Percentiles rank a stretch among this genome's conserved stretches.
Conservation (phyloP, 257 asterid genomes). For the Paulownia fortunei region DNA sequence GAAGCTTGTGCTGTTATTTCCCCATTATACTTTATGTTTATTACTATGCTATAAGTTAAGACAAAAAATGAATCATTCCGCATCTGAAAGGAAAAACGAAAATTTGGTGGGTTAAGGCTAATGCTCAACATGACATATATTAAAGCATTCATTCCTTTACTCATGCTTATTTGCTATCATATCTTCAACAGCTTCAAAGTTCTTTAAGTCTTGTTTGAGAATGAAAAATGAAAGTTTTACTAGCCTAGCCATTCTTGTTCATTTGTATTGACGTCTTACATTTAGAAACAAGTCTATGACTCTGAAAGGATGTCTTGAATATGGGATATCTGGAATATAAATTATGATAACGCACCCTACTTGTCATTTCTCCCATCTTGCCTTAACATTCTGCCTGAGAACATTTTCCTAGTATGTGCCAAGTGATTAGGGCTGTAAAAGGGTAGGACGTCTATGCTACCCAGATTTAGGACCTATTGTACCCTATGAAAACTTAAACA, state of each 20-base stretch:
- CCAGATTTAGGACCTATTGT: not conserved
- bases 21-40: conserved; percentile 1
- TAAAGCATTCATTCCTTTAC: not conserved
- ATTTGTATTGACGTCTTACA: not conserved
- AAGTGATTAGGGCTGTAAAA: not conserved
- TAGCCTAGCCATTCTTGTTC: not conserved
- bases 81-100: not conserved
- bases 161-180: conserved; percentile 2
- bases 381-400: not conserved
- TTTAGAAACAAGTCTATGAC: not conserved
- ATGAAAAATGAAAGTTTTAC: conserved; percentile 1
- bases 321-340: not conserved
- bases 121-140: not conserved
- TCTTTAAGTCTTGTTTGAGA: not conserved
- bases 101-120: conserved; percentile 2
- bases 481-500: not conserved
- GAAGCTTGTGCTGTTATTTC: conserved; percentile 1
- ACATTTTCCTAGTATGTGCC: not conserved
- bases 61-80: not conserved
- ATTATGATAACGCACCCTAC: not conserved
- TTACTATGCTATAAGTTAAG: not conserved
- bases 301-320: not conserved
- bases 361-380: not conserved
- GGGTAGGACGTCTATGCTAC: not conserved
- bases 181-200: conserved; percentile 1